Conservation (phyloP, 805 yeast genomes). For the Lachancea sp. region DNA sequence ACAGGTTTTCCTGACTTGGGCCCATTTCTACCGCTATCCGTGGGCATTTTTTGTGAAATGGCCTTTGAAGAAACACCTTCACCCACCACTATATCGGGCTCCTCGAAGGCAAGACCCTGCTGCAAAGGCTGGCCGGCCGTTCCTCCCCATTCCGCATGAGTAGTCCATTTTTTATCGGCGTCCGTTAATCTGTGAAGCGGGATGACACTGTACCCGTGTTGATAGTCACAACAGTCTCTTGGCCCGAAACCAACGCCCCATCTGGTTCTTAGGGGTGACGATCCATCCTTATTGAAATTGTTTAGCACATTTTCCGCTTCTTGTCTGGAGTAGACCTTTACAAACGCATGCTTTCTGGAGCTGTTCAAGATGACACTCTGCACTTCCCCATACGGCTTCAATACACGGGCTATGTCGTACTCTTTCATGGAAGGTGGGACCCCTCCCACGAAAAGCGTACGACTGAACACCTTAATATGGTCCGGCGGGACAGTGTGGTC, state of each 20-base stretch:
- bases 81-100: conserved; percentile 96
- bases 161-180: conserved; percentile 88
- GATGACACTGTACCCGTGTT: conserved; percentile 79
- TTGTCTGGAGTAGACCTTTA: conserved; percentile 82
- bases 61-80: conserved; percentile 90
- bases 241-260: conserved; percentile 99
- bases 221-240: conserved; percentile 95
- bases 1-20: conserved; percentile 59
- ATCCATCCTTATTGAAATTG: conserved; percentile 63
- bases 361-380: conserved; percentile 83
- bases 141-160: conserved; percentile 93
- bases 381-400: conserved; percentile 84
- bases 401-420: conserved; percentile 54
- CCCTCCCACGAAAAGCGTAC: conserved; percentile 93
- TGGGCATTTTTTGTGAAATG: conserved; percentile 86
- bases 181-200: conserved; percentile 87
- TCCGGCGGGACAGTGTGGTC: conserved; percentile 74
- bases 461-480: conserved; percentile 71
- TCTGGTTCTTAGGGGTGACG: conserved; percentile 66
- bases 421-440: conserved; percentile 81
- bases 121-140: conserved; percentile 80
- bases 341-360: conserved; percentile 93
- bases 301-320: conserved; percentile 84
- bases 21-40: conserved; percentile 78
- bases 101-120: conserved; percentile 82